Evolutionary conservation across 371 early-diverging fungal genomes (phyloP), one percentile per base, ranked within the genome.

Genomic region (Rhizomucor miehei): DNA sequence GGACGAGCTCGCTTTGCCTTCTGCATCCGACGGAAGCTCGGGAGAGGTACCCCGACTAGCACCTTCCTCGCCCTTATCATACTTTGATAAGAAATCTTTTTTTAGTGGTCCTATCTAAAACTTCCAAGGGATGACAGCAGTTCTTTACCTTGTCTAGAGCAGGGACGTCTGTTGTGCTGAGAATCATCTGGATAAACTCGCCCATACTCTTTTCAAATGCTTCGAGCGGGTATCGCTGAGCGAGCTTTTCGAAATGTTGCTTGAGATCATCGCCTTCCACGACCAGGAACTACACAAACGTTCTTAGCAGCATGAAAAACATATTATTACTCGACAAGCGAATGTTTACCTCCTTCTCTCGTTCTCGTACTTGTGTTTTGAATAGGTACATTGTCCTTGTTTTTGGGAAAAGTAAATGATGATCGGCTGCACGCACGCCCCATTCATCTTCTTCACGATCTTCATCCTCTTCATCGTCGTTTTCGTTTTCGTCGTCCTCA

Each of bases 351-450:
- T 77, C 77, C 54, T 74, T 77, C 38, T 77, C 78, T 38, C 78
- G 54, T 53, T 77, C 73, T 44, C 75, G 66, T 13, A 73, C 69
- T 62, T 72, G 74, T 1, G 70, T 66, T 25, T 72, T 71, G 53
- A 74, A 74, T 8, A 77, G 51, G 48, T 69, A 65, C 70, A 77
- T 77, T 16, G 78, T 77, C 6, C 78, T 59, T 11, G 78, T 77
- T 40, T 74, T 77, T 3, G 78, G 78, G 48, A 77, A 77, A 25
- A 77, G 48, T 12, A 77, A 55, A 44, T 74, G 75, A 48, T 77
- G 75, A 41, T 77, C 78, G 1, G 73, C 73, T 1, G 78, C 75
- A 10, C 65, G 52, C 8, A 77, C 66, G 6, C 69, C 69, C 74
- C 73, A 77, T 36, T 60, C 60, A 40, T 69, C 61, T 14, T 65